Evolutionary conservation across 768 basidiomycete species (phyloP).

Genomic region (Boletus vermiculosoides): DNA sequence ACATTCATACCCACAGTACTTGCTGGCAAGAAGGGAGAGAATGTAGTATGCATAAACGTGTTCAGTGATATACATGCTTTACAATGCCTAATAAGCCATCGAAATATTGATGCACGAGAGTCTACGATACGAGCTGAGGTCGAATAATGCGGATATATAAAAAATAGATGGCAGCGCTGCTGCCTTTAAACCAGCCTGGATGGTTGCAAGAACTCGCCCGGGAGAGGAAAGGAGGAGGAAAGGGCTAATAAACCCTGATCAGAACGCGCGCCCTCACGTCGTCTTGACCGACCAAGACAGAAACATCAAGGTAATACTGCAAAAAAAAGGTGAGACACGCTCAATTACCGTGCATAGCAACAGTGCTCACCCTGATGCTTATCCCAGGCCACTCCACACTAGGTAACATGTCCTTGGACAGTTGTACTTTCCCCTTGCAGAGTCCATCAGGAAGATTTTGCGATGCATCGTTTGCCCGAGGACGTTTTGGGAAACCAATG

Average conservation of each 20-base stretch:
- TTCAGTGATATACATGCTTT: slow-evolving; percentile 7
- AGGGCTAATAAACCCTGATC: slow-evolving; percentile 48
- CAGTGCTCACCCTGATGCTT: slow-evolving; percentile 56
- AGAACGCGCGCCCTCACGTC: slow-evolving; percentile 61
- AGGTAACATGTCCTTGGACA: slow-evolving; percentile 61
- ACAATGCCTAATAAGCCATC: slow-evolving; percentile 2
- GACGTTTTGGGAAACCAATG: slow-evolving; percentile 72
- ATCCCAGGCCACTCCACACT: slow-evolving; percentile 66
- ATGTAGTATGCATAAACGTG: neutral
- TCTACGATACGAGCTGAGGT: slow-evolving; percentile 1
- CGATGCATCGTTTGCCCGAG: slow-evolving; percentile 45
- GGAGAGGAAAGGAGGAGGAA: neutral
- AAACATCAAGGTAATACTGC: slow-evolving; percentile 73
- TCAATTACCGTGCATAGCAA: slow-evolving; percentile 9
- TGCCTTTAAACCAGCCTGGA: neutral
- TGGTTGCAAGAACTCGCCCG: neutral
- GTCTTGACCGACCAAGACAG: slow-evolving; percentile 64
- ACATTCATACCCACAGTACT: neutral
- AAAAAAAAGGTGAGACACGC: slow-evolving; percentile 4
- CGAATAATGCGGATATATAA: slow-evolving; percentile 3
- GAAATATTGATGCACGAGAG: neutral
- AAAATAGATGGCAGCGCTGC: neutral
- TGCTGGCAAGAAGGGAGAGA: neutral
- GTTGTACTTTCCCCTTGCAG: slow-evolving; percentile 54
- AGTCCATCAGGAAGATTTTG: slow-evolving; percentile 66